Evolutionary conservation across 371 early-diverging fungal genomes (phyloP), one percentile per base, ranked within the genome.

Genomic region (Vairimorpha ceranae): DNA sequence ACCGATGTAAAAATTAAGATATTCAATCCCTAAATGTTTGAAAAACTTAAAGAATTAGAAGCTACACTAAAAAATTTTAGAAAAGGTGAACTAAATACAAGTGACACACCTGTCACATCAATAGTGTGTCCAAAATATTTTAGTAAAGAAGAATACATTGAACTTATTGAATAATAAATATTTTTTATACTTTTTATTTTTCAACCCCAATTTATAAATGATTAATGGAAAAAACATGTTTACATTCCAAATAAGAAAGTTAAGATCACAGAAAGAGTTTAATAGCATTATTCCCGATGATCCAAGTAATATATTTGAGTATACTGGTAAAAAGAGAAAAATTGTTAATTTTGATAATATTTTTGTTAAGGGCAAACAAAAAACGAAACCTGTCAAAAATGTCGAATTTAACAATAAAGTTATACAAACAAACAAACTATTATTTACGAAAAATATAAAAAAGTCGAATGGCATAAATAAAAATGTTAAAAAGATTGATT

Each of bases 221-320:
- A 21, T 27, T 4, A 54, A 27, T 4, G 7, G 4, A 27, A 54
- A 54, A 25, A 54, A 54, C 29, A 54, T 54, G 56, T 54, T 54
- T 54, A 54, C 56, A 27, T 54, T 8, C 27, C 21, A 8, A 54
- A 54, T 54, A 2, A 21, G 56, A 12, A 54, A 27, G 56, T 3
- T 54, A 4, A 7, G 29, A 54, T 6, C 7, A 3, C 56, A 54
- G 10, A 54, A 27, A 54, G 56, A 54, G 12, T 10, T 41, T 7
- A 12, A 21, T 23, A 54, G 27, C 17, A 54, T 54, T 27, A 17
- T 54, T 8, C 56, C 56, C 3, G 19, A 27, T 27, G 56, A 54
- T 17, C 56, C 56, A 4, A 54, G 56, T 54, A 54, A 54, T 54
- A 54, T 54, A 25, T 54, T 54, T 29, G 56, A 54, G 29, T 54